A percentile compares a stretch with the other conserved stretches of the same genome.
Conservation (phyloP, 163 green algal species). For the Chloroidium sp. region DNA sequence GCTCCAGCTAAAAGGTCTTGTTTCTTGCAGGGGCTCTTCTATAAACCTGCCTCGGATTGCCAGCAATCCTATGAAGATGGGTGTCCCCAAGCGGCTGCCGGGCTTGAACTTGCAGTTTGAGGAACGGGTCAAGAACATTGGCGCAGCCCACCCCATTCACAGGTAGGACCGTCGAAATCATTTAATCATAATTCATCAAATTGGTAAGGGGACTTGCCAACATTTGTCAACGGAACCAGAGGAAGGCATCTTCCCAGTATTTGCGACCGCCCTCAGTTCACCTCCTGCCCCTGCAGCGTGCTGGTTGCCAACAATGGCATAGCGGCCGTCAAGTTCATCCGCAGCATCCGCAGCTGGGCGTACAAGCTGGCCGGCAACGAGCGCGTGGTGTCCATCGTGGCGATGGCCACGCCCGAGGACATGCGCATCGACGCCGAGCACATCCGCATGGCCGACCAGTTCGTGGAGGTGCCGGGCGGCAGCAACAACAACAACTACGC, state of each 20-base stretch:
- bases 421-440: conserved; percentile 91
- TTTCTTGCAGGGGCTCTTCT: not conserved
- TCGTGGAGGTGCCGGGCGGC: conserved; percentile 93
- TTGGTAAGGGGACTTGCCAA: not conserved
- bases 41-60: not conserved
- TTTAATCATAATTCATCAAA: not conserved
- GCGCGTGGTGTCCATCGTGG: conserved; percentile 66
- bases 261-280: not conserved
- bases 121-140: conserved; percentile 36
- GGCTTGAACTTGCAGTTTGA: conserved; percentile 49
- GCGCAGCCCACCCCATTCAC: conserved; percentile 65
- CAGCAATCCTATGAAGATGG: conserved; percentile 26
- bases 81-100: conserved; percentile 46
- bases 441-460: conserved; percentile 87
- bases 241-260: not conserved
- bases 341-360: conserved; percentile 73
- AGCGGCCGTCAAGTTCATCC: conserved; percentile 96
- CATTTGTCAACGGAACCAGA: not conserved
- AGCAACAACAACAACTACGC: conserved; percentile 99
- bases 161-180: conserved; percentile 29
- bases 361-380: conserved; percentile 69
- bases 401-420: conserved; percentile 97
- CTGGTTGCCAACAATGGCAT: conserved; percentile 99
- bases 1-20: too few species aligned
- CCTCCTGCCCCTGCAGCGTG: conserved; percentile 47